Conservation (phyloP, 176 grass and related monocot genomes). For the Avena eriantha region DNA sequence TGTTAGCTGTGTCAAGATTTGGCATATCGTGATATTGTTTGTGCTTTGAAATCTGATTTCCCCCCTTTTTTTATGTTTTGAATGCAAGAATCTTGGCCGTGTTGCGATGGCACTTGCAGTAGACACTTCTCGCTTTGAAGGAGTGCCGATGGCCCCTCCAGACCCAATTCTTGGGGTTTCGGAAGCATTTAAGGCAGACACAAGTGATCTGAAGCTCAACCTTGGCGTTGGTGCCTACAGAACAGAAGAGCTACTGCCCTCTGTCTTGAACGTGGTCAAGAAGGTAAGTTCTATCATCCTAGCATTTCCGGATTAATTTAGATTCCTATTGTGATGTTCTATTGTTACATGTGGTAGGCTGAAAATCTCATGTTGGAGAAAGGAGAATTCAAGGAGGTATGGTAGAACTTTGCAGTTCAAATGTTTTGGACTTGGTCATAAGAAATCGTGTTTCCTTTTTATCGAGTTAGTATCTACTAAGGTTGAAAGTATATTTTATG, state of each 20-base stretch:
- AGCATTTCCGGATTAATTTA: constrained; percentile 14
- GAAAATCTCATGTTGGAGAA: constrained; percentile 93
- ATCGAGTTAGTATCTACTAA: background rate
- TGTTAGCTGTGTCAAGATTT: constrained; percentile 13
- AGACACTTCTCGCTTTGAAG: constrained; percentile 84
- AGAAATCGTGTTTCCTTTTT: constrained; percentile 7
- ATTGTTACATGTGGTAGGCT: constrained; percentile 54
- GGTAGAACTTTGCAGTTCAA: background rate
- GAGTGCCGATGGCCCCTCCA: constrained; percentile 90
- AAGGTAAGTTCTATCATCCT: constrained; percentile 56
- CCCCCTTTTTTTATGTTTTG: background rate
- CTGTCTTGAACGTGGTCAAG: constrained; percentile 90
- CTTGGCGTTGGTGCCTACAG: constrained; percentile 98
- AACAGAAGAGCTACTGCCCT: constrained; percentile 86
- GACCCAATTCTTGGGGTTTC: constrained; percentile 97
- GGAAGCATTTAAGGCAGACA: constrained; percentile 90
- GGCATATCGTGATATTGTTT: background rate
- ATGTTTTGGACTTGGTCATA: background rate
- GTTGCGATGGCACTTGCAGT: constrained; percentile 69
- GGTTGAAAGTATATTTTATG: constrained; percentile 30
- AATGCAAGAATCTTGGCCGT: constrained; percentile 8
- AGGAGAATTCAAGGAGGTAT: constrained; percentile 98
- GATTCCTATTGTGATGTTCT: constrained; percentile 28
- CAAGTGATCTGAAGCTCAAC: constrained; percentile 86
- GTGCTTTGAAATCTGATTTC: constrained; percentile 33